Conservation (phyloP, 306 rosid genomes). For the Fagus sylvatica region DNA sequence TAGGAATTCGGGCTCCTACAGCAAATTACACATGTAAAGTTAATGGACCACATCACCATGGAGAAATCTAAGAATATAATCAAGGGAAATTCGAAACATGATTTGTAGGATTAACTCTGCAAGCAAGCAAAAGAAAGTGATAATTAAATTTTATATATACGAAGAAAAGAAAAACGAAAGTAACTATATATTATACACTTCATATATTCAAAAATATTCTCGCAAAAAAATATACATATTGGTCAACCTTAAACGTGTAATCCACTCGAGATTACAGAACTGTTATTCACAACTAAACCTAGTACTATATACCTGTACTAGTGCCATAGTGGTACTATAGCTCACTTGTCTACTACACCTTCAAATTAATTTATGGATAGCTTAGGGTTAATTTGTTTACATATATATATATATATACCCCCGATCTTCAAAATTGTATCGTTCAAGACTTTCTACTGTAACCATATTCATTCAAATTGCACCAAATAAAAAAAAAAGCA, state of each 20-base stretch:
- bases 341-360: too few relatives aligned
- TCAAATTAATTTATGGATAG: too few relatives aligned
- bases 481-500: too few relatives aligned
- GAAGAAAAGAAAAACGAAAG: background rate
- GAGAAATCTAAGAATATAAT: background rate
- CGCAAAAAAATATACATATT: background rate
- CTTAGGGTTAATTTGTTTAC: too few relatives aligned
- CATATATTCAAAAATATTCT: background rate
- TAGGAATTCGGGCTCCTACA: background rate
- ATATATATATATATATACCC: too few relatives aligned
- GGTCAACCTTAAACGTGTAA: background rate
- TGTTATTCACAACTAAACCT: background rate
- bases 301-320: too few relatives aligned
- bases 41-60: background rate
- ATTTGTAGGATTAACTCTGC: background rate
- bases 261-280: background rate
- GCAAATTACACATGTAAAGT: background rate
- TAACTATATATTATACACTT: background rate
- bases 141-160: background rate
- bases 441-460: too few relatives aligned
- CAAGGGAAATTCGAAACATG: background rate
- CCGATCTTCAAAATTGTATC: too few relatives aligned
- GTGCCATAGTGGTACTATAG: too few relatives aligned
- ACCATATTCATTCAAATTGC: too few relatives aligned
- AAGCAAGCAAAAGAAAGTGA: background rate